Evolutionary conservation across 2,329 filamentous ascomycete genomes (phyloP).

Genomic region (Penicillium sp.): DNA sequence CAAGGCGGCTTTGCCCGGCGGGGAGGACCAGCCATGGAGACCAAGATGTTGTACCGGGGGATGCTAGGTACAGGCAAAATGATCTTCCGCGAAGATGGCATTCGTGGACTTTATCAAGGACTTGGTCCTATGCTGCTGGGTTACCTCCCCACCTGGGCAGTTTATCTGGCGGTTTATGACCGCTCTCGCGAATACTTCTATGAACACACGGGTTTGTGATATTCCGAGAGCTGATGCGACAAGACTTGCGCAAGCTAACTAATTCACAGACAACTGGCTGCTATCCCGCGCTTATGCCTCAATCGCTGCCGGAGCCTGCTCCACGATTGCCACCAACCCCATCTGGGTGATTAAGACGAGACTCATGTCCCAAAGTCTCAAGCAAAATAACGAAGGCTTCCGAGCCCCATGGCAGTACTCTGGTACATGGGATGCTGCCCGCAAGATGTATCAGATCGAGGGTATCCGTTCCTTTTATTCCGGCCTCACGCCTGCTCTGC

Average conservation of each 20-base stretch:
- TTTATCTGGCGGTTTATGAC: conserved; percentile 97
- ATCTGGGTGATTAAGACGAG: conserved; percentile 99
- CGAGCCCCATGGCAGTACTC: conserved; percentile 78
- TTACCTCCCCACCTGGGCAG: conserved; percentile 96
- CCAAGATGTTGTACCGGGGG: conserved; percentile 72
- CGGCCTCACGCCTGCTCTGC: conserved; percentile 84
- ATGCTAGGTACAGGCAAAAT: conserved; percentile 80
- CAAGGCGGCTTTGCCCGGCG: conserved; percentile 75
- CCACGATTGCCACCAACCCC: conserved; percentile 91
- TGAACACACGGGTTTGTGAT: conserved; percentile 61
- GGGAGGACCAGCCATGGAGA: conserved; percentile 41
- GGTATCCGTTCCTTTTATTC: conserved; percentile 92
- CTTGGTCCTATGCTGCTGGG: conserved; percentile 92
- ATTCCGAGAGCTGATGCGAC: not conserved
- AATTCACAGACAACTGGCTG: conserved; percentile 67
- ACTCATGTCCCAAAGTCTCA: conserved; percentile 84
- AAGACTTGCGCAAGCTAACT: conserved; percentile 7
- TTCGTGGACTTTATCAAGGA: conserved; percentile 89
- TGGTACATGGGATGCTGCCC: conserved; percentile 85
- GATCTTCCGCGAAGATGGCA: conserved; percentile 85
- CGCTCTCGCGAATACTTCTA: conserved; percentile 75
- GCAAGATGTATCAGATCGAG: conserved; percentile 93
- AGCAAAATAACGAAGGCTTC: conserved; percentile 53
- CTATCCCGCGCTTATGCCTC: conserved; percentile 86
- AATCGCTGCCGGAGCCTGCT: conserved; percentile 85